Evolutionary conservation across 2,329 filamentous ascomycete genomes (phyloP), one percentile per base, ranked within the genome.

Genomic region (Byssochlamys sp.): DNA sequence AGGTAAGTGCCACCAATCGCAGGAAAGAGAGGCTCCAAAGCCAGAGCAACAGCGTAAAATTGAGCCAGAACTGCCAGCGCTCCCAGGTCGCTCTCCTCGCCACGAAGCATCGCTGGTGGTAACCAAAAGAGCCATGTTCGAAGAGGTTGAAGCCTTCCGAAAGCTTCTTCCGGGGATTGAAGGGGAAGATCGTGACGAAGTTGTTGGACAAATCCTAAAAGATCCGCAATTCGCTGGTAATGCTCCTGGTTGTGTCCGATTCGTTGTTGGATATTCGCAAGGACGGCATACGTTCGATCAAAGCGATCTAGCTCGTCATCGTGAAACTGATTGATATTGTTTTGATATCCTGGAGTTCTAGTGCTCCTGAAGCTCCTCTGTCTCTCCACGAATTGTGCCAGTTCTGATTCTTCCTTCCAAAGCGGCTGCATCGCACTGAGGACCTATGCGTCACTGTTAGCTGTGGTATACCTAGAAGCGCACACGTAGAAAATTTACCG

Each of bases 81-180:
- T 59, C 84, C 89, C 26, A 89, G 82, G 63, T 92, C 90, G 35
- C 84, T 84, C 54, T 87, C 84, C 52, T 86, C 88, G 62, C 86
- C 84, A 69, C 92, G 87, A 27, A 96, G 81, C 65, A 91, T 87
- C 63, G 86, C 85, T 33, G 96, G 86, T 0, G 94, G 94, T 57
- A 96, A 84, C 91, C 92, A 97, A 75, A 97, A 96, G 14, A 97
- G 83, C 91, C 92, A 96, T 65, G 89, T 89, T 57, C 91, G 84
- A 59, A 99, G 81, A 9, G 90, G 87, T 62, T 95, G 91, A 10
- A 97, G 83, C 62, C 91, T 88, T 67, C 91, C 88, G 70, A 96
- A 97, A 68, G 95, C 90, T 69, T 95, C 86, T 61, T 90, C 87
- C 26, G 91, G 84, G 26, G 85, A 84, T 62, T 88, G 81, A 11